Percentiles rank a stretch among this genome's conserved stretches.
Evolutionary conservation across 352 stramenopile genomes (phyloP).

Genomic region (Elongisporangium undulatum): DNA sequence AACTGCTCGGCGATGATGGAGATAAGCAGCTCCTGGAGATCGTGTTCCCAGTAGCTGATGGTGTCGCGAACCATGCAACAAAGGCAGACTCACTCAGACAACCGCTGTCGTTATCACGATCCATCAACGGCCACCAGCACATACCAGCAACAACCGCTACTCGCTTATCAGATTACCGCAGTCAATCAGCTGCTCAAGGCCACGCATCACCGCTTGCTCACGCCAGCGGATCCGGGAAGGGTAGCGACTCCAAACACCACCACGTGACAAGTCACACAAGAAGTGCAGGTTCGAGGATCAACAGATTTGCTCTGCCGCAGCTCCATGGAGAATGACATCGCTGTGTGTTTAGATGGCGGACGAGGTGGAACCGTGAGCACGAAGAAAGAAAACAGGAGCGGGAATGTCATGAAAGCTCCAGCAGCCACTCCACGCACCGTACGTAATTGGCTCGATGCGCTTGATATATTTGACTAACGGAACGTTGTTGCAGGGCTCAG

Average conservation of each 20-base stretch:
- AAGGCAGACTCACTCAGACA: background rate
- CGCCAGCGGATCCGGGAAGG: too few species aligned
- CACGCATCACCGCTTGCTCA: background rate
- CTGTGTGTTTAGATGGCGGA: background rate
- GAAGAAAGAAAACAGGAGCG: background rate
- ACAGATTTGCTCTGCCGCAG: background rate
- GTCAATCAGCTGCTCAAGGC: background rate
- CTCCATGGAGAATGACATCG: background rate
- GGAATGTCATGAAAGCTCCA: background rate
- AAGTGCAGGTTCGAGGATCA: background rate
- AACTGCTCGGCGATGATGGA: background rate
- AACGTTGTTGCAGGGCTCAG: background rate
- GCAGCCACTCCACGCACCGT: background rate
- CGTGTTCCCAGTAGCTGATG: background rate
- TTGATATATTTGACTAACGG: background rate
- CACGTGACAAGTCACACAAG: background rate
- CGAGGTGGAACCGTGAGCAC: background rate
- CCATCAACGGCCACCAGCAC: background rate
- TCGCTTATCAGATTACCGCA: background rate
- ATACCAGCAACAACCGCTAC: conserved; percentile 13
- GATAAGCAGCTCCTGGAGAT: background rate
- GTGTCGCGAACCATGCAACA: background rate
- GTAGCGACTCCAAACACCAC: background rate
- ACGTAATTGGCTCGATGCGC: background rate
- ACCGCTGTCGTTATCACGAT: background rate